Evolutionary conservation across 192 early-diverging fungal genomes (phyloP), one percentile per base, ranked within the genome.

Genomic region (Coemansia sp.): DNA sequence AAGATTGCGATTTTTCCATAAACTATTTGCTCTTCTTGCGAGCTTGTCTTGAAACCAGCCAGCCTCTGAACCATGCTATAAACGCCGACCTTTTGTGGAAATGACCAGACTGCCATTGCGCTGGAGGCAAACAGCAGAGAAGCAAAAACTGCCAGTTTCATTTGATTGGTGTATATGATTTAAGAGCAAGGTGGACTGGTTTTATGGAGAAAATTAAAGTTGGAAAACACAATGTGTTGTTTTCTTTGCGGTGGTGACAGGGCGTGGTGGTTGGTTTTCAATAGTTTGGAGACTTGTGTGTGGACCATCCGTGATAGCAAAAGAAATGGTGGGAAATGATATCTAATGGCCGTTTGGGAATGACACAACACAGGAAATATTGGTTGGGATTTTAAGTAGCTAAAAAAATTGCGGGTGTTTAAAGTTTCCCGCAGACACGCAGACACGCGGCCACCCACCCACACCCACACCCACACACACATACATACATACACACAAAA

Each of bases 1-100:
- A 61, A 65, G 20, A 65, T 39, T 5, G 70, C 22, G 25, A 72
- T 14, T 25, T 58, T 60, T 11, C 40, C 62, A 49, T 72, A 65
- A 27, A 61, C 37, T 3, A 64, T 48, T 3, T 50, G 70, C 37
- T 72, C 70, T 10, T 60, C 60, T 39, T 46, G 40, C 3, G 48
- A 52, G 3, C 62, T 41, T 2, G 63, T 51, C n/a, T 60, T 44
- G 24, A 44, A 29, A 11, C 57, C 41, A 2, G 59, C 13, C 22
- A 73, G 55, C 15, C 32, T 47, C 18, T 67, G 42, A 17, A 67
- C 55, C 59, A 58, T 62, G n/a, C 46, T 34, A 55, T 73, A 73
- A 8, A 66, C 28, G 15, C 55, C 58, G 13, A 58, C 11, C 32
- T 67, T 66, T 55, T 73, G 49, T 4, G 50, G 53, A 41, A 56